phyloP scores from a whole-genome alignment of 208 protist genomes.

The Crithidia acanthocephali region DNA sequence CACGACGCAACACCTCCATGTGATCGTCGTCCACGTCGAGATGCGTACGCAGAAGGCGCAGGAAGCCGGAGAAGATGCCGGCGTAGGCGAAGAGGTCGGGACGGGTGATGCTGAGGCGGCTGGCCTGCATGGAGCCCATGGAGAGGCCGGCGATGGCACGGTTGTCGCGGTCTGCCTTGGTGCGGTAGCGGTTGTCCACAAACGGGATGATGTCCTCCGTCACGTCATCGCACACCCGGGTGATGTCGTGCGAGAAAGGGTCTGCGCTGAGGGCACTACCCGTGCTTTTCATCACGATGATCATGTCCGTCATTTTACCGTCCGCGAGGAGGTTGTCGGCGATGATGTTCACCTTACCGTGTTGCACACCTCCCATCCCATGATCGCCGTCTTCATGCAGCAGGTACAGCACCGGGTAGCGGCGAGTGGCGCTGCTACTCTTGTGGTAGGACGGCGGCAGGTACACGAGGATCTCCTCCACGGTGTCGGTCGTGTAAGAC shows the following conservation, averaged over 20 bases:
- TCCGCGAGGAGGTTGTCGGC: conserved; percentile 44
- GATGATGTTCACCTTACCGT: conserved; percentile 48
- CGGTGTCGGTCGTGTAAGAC: conserved; percentile 24
- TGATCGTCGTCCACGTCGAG: conserved; percentile 17
- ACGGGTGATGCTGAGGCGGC: conserved; percentile 35
- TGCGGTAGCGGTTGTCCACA: conserved; percentile 38
- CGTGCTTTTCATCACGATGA: conserved; percentile 30
- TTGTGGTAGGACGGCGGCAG: conserved; percentile 42
- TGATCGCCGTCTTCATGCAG: conserved; percentile 37
- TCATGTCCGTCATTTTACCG: conserved; percentile 24
- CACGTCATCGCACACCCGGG: neutral
- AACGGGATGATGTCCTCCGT: conserved; percentile 39
- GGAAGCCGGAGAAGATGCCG: conserved; percentile 41
- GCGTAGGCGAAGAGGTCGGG: conserved; percentile 38
- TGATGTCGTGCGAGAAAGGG: no score
- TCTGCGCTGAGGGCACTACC: no score
- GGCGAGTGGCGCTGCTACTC: conserved; percentile 16
- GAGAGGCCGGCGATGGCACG: conserved; percentile 42
- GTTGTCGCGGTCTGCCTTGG: conserved; percentile 26
- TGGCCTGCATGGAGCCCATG: conserved; percentile 41
- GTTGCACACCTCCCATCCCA: conserved; percentile 28
- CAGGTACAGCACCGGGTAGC: conserved; percentile 48
- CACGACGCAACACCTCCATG: conserved; percentile 25
- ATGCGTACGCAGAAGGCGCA: conserved; percentile 16
- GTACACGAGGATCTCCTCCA: conserved; percentile 41